phyloP scores from a whole-genome alignment of 768 basidiomycete genomes.

The Rhodotorula babjevae region DNA sequence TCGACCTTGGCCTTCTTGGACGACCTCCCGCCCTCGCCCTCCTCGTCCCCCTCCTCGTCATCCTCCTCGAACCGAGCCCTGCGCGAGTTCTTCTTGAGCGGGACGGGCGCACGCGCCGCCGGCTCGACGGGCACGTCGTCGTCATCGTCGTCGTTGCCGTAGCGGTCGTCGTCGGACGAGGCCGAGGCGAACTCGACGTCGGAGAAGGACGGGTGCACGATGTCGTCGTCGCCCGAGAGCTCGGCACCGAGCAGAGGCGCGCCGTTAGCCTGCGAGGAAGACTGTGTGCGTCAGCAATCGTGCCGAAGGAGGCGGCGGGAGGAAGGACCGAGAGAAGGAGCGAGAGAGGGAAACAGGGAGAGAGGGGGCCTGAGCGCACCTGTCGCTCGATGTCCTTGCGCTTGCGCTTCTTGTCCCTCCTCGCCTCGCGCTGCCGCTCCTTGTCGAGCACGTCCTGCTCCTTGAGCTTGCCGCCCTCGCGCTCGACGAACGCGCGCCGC shows the following conservation, averaged over 20 bases:
- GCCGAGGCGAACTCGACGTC: constrained; percentile 47
- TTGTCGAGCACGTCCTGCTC: constrained; percentile 70
- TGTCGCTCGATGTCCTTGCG: constrained; percentile 66
- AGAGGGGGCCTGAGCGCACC: constrained; percentile 47
- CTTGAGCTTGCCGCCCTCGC: constrained; percentile 67
- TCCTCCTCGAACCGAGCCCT: constrained; percentile 1
- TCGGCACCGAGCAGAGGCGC: constrained; percentile 43
- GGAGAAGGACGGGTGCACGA: constrained; percentile 31
- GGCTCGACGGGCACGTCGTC: constrained; percentile 32
- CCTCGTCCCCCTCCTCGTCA: neutral
- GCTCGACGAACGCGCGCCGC: constrained; percentile 65
- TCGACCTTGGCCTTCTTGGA: constrained; percentile 32
- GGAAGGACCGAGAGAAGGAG: neutral
- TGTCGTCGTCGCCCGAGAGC: constrained; percentile 44
- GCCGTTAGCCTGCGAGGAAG: constrained; percentile 19
- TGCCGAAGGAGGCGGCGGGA: neutral
- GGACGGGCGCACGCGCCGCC: constrained; percentile 2
- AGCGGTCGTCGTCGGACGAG: constrained; percentile 56
- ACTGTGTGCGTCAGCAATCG: neutral
- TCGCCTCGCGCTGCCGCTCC: constrained; percentile 78
- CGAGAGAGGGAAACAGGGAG: neutral
- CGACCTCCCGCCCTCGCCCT: neutral
- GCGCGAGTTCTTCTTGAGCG: neutral
- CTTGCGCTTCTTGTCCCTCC: constrained; percentile 85
- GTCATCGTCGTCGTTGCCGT: constrained; percentile 54